These are phyloP conservation scores for Euryodendron excelsum DNA, from an alignment of 148 eudicot genomes.

Conservation along the genomic window DNA sequence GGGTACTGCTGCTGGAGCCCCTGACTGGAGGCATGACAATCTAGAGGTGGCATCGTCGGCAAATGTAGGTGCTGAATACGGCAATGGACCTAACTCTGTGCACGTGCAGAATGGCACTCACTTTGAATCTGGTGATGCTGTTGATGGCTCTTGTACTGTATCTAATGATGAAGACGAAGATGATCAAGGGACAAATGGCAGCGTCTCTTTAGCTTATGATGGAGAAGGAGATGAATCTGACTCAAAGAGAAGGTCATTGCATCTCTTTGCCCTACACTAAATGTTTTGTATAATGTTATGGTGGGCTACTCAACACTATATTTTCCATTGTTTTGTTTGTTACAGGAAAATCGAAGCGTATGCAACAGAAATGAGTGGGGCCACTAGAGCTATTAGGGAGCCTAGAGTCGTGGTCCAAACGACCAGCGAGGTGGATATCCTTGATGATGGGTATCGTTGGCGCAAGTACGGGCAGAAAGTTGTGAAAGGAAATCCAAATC, in stretches of 20 bases:
- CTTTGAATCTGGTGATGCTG: constrained; percentile 36
- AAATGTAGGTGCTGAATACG: constrained; percentile 24
- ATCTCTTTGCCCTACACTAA: background rate
- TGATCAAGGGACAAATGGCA: constrained; percentile 50
- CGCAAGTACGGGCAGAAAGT: constrained; percentile 73
- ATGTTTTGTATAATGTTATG: background rate
- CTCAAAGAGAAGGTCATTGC: constrained; percentile 54
- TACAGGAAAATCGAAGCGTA: constrained; percentile 54
- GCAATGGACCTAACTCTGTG: constrained; percentile 25
- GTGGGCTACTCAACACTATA: background rate
- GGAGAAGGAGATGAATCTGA: constrained; percentile 59
- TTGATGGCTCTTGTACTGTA: constrained; percentile 42
- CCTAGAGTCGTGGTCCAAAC: constrained; percentile 74
- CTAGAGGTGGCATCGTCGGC: constrained; percentile 38
- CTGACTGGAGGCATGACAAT: constrained; percentile 45
- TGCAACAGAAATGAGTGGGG: constrained; percentile 50
- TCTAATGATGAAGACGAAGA: constrained; percentile 58
- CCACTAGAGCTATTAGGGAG: constrained; percentile 56
- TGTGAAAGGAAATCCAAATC: constrained; percentile 72
- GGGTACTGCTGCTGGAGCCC: constrained; percentile 21
- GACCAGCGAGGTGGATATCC: constrained; percentile 64
- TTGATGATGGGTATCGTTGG: constrained; percentile 72
- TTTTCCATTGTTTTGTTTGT: background rate
- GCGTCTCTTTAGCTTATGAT: constrained; percentile 53
- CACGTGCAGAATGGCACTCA: constrained; percentile 27